Conservation (phyloP, 768 basidiomycete species). For the Punctularia strigosozonata region DNA sequence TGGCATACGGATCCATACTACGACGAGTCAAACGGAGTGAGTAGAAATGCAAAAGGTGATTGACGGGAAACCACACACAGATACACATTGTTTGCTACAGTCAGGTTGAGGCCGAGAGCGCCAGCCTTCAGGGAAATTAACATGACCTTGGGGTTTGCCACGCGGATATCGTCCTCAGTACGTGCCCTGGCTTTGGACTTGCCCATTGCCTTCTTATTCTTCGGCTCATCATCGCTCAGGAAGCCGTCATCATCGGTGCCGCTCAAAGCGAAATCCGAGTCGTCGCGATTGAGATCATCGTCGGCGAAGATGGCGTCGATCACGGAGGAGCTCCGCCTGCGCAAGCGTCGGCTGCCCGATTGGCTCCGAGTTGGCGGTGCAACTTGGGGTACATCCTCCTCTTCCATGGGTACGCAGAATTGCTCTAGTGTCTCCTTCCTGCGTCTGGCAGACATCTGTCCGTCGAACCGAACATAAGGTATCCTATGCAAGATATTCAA, state of each 20-base stretch:
- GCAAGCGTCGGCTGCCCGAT: slow-evolving; percentile 5
- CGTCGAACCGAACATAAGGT: slow-evolving; percentile 72
- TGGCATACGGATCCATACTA: slow-evolving; percentile 71
- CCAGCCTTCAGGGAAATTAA: slow-evolving; percentile 78
- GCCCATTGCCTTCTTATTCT: slow-evolving; percentile 18
- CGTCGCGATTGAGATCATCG: slow-evolving; percentile 7
- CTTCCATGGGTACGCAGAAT: slow-evolving; percentile 59
- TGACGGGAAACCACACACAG: slow-evolving; percentile 36
- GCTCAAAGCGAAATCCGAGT: slow-evolving; percentile 9
- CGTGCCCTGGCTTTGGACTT: slow-evolving; percentile 20
- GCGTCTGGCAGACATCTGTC: slow-evolving; percentile 70
- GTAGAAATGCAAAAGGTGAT: not conserved
- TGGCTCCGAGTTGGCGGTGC: slow-evolving; percentile 1
- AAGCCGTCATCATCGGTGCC: slow-evolving; percentile 25
- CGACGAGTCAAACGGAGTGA: slow-evolving; percentile 4
- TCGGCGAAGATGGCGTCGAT: slow-evolving; percentile 13
- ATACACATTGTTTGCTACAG: slow-evolving; percentile 81
- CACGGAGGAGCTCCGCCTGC: not conserved
- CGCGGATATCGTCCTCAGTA: slow-evolving; percentile 6
- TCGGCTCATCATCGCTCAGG: slow-evolving; percentile 23
- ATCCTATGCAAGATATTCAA: slow-evolving; percentile 32
- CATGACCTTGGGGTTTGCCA: slow-evolving; percentile 64
- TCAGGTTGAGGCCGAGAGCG: slow-evolving; percentile 78
- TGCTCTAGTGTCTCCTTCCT: slow-evolving; percentile 66
- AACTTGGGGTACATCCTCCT: slow-evolving; percentile 9